Percentiles rank a stretch among this genome's conserved stretches.
These are phyloP conservation scores for Aspergillus coremiiformis DNA, from an alignment of 495 filamentous ascomycete genomes.

Conservation along the genomic window DNA sequence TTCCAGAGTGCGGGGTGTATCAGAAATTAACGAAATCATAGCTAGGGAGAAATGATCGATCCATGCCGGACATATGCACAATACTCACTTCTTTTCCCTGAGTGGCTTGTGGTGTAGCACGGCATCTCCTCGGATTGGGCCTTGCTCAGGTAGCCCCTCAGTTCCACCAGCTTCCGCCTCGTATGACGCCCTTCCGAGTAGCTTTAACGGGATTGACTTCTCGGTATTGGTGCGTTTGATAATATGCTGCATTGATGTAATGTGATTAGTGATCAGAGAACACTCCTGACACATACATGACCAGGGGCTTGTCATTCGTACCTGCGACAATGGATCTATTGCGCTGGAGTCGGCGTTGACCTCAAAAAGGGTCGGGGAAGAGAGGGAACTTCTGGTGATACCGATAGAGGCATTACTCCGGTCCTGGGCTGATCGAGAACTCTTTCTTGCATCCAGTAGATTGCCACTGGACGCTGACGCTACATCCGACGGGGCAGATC, in stretches of 20 bases:
- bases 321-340: constrained; percentile 52
- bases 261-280: constrained; percentile 14
- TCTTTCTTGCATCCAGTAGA: constrained; percentile 27
- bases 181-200: constrained; percentile 50
- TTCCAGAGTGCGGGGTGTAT: background rate
- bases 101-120: constrained; percentile 37
- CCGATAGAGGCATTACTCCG: constrained; percentile 12
- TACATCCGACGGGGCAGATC: constrained; percentile 27
- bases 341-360: constrained; percentile 31
- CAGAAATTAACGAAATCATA: background rate
- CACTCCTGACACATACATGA: no score
- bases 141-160: constrained; percentile 33
- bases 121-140: constrained; percentile 30
- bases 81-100: constrained; percentile 64
- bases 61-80: constrained; percentile 1
- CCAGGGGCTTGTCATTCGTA: constrained; percentile 22
- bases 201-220: constrained; percentile 57
- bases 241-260: constrained; percentile 52
- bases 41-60: background rate
- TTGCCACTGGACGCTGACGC: constrained; percentile 32
- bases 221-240: constrained; percentile 75
- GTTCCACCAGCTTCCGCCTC: constrained; percentile 47
- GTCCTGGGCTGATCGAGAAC: constrained; percentile 12
- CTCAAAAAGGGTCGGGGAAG: constrained; percentile 25
- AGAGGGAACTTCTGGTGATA: constrained; percentile 22